Conservation (phyloP, 345 rosid genomes). For the Linum trigynum region DNA sequence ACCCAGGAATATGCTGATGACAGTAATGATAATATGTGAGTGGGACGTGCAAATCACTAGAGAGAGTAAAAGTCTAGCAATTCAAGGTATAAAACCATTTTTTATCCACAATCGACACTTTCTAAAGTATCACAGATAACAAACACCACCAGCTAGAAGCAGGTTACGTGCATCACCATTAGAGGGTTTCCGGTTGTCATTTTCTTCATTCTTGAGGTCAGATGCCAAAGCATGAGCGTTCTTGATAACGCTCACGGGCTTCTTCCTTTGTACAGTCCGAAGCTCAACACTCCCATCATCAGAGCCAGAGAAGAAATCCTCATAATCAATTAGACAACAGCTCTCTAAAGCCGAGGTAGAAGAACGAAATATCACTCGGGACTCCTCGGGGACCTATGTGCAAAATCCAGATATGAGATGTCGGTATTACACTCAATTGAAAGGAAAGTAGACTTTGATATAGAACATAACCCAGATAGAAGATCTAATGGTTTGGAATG, state of each 20-base stretch:
- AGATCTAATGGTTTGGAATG: too few relatives aligned
- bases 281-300: conserved; percentile 88
- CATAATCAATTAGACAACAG: conserved; percentile 72
- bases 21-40: background rate
- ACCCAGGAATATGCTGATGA: conserved; percentile 75
- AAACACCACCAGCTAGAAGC: background rate
- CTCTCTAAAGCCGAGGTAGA: conserved; percentile 80
- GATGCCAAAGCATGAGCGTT: conserved; percentile 52
- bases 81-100: background rate
- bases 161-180: conserved; percentile 44
- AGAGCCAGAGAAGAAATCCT: conserved; percentile 83
- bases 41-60: background rate
- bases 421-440: conserved; percentile 6
- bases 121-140: background rate
- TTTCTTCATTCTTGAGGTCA: conserved; percentile 19
- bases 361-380: conserved; percentile 68
- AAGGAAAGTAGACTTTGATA: background rate
- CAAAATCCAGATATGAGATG: conserved; percentile 14
- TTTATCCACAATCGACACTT: background rate
- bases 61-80: too few relatives aligned
- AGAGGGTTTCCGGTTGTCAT: conserved; percentile 19
- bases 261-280: conserved; percentile 62
- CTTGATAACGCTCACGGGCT: conserved; percentile 61
- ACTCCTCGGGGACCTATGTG: conserved; percentile 66
- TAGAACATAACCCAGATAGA: too few relatives aligned